Conservation (phyloP, 2,329 filamentous ascomycete species). For the Penicillium oxalicum region DNA sequence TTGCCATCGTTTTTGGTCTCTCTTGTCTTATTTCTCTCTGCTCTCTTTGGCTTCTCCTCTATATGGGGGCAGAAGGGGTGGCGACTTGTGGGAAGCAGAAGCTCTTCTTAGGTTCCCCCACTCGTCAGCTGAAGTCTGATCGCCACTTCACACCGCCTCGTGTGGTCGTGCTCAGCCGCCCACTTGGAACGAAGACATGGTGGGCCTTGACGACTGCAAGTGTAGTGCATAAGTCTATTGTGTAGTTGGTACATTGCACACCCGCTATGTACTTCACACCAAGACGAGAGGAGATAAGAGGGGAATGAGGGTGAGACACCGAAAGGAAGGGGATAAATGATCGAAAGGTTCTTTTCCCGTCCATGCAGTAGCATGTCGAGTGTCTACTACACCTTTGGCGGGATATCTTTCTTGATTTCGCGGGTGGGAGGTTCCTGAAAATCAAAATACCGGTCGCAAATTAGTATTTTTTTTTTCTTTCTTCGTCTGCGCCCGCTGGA, state of each 20-base stretch:
- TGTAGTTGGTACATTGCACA: no score
- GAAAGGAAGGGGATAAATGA: no score
- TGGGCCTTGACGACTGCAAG: no score
- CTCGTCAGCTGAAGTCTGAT: constrained; percentile 25
- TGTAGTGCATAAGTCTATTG: no score
- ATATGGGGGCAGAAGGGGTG: no score
- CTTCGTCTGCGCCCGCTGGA: no score
- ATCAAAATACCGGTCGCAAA: background rate
- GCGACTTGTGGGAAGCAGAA: no score
- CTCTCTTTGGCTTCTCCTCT: no score
- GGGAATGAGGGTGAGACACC: background rate
- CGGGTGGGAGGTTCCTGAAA: background rate
- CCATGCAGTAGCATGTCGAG: constrained; percentile 16
- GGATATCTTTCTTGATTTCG: constrained; percentile 4
- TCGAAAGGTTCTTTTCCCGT: constrained; percentile 2
- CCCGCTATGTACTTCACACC: no score
- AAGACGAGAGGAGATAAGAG: background rate
- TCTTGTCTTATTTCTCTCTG: no score
- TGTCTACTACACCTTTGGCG: constrained; percentile 15
- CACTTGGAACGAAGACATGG: no score
- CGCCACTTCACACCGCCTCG: constrained; percentile 22
- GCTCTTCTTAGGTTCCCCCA: constrained; percentile 3
- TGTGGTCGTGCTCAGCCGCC: background rate
- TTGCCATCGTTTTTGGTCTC: no score
- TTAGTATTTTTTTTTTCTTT: background rate